Base-by-base conservation (phyloP, 1,139 yeast species). In the Candida pseudoviswanathii region DNA sequence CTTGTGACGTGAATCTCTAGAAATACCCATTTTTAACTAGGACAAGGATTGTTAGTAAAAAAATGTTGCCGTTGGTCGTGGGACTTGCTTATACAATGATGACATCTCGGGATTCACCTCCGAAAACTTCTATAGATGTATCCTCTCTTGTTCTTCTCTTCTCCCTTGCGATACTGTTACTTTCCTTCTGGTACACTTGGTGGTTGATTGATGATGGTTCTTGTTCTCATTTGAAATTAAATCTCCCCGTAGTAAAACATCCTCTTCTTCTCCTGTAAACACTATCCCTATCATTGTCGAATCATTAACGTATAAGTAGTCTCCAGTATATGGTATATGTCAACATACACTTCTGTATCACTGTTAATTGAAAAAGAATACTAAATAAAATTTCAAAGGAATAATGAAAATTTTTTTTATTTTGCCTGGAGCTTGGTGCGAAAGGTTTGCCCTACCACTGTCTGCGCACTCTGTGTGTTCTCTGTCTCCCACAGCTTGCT, bases 1-100 rank as follows among this genome's bases (percentile, higher is more conserved):
- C 89, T 94, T 94, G 91, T 94, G 99, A 85, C 97, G 97, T 80
- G 99, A 92, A 85, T 94, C 99, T 87, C 99, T 95, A 82, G 98
- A 92, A 89, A 94, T 94, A 92, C 99, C 98, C 99, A 94, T 94
- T 65, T 64, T 61, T 56, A 47, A 52, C 59, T 57, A 57, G 47
- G 45, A 48, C 26, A 39, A 47, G 9, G 4, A 40, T 44, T 48
- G 71, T 68, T 68, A 70, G 73, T 70, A 70, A 39, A 33, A 42
- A 16, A 16, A 16, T 16, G 16, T 16, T 16, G 16, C 16, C 16
- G 16, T 16, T 16, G 16, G 16, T 16, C 16, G 16, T 16, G 16
- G 16, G 16, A 16, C 16, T 16, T 16, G 16, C 16, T 16, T 16
- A 16, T 16, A 16, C 16, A 16, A 16, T 16, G 16, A 16, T 16